Conservation (phyloP, 345 rosid species). For the Kandelia obovata region DNA sequence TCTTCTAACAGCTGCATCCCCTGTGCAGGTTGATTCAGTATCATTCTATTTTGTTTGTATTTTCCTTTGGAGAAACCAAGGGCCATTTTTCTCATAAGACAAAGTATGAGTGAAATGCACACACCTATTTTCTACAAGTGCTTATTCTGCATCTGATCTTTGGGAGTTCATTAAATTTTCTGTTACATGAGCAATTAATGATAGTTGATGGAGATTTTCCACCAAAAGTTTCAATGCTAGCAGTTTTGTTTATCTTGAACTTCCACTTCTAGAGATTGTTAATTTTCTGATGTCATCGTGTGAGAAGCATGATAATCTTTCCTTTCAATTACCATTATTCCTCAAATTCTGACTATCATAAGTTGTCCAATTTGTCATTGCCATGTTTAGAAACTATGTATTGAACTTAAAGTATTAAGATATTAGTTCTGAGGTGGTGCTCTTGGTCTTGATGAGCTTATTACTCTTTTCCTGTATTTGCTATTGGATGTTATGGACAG, state of each 20-base stretch:
- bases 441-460: not conserved
- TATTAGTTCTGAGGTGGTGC: not conserved
- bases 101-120: too few species aligned
- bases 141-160: too few species aligned
- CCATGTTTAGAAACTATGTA: not conserved
- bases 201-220: too few species aligned
- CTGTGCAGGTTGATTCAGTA: slow-evolving; percentile 62
- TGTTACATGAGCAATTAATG: too few species aligned
- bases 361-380: too few species aligned
- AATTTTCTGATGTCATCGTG: not conserved
- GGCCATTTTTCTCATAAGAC: not conserved
- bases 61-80: not conserved
- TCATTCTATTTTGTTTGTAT: not conserved
- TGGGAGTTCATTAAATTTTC: too few species aligned
- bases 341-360: too few species aligned
- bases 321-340: not conserved
- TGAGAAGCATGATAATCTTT: not conserved
- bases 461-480: not conserved
- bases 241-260: too few species aligned
- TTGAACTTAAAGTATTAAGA: not conserved
- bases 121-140: too few species aligned
- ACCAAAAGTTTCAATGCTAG: too few species aligned
- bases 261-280: too few species aligned
- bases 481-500: too few species aligned
- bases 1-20: slow-evolving; percentile 74